Base-by-base conservation (phyloP, 2,329 filamentous ascomycete genomes). In the Microascus cirrosus region DNA sequence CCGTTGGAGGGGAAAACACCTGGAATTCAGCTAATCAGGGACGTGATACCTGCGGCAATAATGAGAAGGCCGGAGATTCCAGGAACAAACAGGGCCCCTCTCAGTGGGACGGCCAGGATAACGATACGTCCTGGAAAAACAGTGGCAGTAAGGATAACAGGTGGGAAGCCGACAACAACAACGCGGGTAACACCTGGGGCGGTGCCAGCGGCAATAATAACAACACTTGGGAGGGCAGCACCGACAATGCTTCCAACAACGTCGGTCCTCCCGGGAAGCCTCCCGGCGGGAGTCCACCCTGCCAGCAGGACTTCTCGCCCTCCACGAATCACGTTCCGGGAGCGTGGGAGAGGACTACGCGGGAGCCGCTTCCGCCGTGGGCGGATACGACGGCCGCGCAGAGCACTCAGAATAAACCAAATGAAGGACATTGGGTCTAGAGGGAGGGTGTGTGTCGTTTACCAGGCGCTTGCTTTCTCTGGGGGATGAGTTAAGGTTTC, bases 151-250 rank as follows among this genome's bases (percentile, higher is more conserved):
- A 35, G 32, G 34, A 39, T 2, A 20, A 54, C 34, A 24, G 22
- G n/a, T 54, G 53, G 53, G 28, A 22, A 11, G 45, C n/a, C 22
- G 18, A 22, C n/a, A 50, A 24, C 45, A 50, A 2, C 20, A 20
- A 20, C 45, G 1, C 11, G 20, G n/a, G 20, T n/a, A 7, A 50
- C 22, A 22, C 22, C 13, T 59, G 25, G 53, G 50, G 24, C 58
- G 57, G 2, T 15, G 34, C 12, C 54, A 2, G n/a, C 60, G 57
- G 15, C n/a, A 48, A 22, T 12, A 60, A 59, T 18, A 48, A 58
- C 18, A 34, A 25, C 20, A 55, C 53, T 54, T 55, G 58, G 56
- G 32, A 58, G 5, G 39, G 15, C 13, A 18, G n/a, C 15, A 45
- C 11, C 45, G 11, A 50, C 6, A 50, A 20, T 20, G 45, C 45